Evolutionary conservation across 495 filamentous ascomycete genomes (phyloP).

Genomic region (Chaetomium cochliodes): DNA sequence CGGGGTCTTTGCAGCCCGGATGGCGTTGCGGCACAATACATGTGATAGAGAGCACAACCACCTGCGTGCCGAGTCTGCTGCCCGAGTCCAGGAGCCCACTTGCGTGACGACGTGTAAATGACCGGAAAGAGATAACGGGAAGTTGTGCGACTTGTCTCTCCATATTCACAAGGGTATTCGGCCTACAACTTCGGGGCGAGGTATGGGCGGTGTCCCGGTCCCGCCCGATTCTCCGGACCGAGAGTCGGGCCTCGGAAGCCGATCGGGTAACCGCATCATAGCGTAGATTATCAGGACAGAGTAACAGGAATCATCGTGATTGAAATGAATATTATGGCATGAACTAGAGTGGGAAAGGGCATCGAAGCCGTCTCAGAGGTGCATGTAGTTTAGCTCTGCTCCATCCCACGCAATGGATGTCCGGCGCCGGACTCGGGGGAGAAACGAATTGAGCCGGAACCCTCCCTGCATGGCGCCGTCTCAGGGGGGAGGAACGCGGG

Average conservation of each 20-base stretch:
- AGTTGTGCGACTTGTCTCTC: neutral
- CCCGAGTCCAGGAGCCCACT: slow-evolving; percentile 8
- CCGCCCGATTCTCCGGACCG: slow-evolving; percentile 28
- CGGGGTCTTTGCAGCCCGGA: slow-evolving; percentile 24
- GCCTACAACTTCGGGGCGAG: slow-evolving; percentile 19
- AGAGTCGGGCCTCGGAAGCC: slow-evolving; percentile 31
- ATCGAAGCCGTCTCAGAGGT: too few relatives aligned
- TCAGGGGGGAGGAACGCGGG: slow-evolving; percentile 12
- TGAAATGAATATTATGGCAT: too few relatives aligned
- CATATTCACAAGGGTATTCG: neutral
- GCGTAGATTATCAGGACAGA: neutral
- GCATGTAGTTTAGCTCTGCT: too few relatives aligned
- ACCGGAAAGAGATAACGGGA: slow-evolving; percentile 6
- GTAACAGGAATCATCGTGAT: neutral
- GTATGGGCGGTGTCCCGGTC: slow-evolving; percentile 24
- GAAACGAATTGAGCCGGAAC: neutral
- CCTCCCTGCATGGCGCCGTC: slow-evolving; percentile 1
- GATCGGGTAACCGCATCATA: neutral
- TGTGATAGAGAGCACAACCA: slow-evolving; percentile 17
- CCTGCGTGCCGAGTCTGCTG: slow-evolving; percentile 17
- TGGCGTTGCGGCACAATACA: slow-evolving; percentile 24
- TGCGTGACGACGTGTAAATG: slow-evolving; percentile 19
- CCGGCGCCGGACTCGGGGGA: neutral
- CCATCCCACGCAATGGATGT: too few relatives aligned
- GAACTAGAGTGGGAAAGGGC: too few relatives aligned